A percentile compares a stretch with the other conserved stretches of the same genome.
phyloP scores from a whole-genome alignment of 805 yeast species.

The Candida michaelii region DNA sequence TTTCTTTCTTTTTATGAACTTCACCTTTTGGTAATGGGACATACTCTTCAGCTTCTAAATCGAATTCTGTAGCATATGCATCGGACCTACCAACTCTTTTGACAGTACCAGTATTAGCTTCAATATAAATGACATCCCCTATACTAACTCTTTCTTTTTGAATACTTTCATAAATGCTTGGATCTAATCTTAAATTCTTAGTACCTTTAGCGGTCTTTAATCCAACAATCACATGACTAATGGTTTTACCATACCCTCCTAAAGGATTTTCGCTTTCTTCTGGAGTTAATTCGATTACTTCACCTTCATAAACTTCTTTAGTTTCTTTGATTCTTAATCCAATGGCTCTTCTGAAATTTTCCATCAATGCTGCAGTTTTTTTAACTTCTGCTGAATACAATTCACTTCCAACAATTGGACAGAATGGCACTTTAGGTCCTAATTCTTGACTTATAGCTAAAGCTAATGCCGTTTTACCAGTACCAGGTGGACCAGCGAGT shows the following conservation, averaged over 20 bases:
- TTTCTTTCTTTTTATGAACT: constrained; percentile 96
- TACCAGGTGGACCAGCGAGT: constrained; percentile 97
- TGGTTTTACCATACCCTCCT: constrained; percentile 97
- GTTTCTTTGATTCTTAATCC: constrained; percentile 95
- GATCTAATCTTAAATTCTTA: constrained; percentile 86
- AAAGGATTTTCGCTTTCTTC: constrained; percentile 96
- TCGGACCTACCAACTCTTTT: constrained; percentile 98
- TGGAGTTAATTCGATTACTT: constrained; percentile 92
- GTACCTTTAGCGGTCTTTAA: constrained; percentile 90
- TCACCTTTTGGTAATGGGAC: constrained; percentile 99
- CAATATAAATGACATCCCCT: constrained; percentile 97
- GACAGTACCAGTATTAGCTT: constrained; percentile 96
- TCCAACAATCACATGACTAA: constrained; percentile 91
- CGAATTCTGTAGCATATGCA: constrained; percentile 97
- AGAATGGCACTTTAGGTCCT: constrained; percentile 96
- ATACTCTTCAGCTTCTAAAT: constrained; percentile 96
- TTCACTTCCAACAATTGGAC: constrained; percentile 95
- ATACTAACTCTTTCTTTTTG: constrained; percentile 92
- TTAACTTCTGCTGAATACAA: constrained; percentile 94
- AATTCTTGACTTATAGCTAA: constrained; percentile 93
- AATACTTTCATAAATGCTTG: constrained; percentile 87
- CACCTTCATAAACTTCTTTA: constrained; percentile 97
- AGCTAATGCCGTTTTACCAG: constrained; percentile 97
- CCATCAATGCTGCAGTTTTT: constrained; percentile 95
- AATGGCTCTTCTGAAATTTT: constrained; percentile 93